Evolutionary conservation across 192 early-diverging fungal species (phyloP), one percentile per base, ranked within the genome.

Genomic region (Gamsiella multidivaricata): DNA sequence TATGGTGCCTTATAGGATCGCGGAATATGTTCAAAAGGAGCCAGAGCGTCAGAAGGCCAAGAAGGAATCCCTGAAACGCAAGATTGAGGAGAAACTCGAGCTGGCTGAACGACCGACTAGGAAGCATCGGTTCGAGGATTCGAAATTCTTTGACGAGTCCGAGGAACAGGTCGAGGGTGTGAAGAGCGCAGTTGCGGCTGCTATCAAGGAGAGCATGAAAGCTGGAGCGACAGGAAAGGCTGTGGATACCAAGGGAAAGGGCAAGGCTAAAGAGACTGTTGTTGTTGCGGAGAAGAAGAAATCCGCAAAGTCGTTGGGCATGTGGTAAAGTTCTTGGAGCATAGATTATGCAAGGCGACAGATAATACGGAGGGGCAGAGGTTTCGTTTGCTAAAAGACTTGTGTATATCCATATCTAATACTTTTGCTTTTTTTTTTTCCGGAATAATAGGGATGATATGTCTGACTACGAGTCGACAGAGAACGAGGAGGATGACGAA

Each of bases 81-180:
- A 93, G 80, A 96, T 99, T 56, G 91, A 94, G 47, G 87, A 94
- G 45, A 91, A 88, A 0, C 62, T 95, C 15, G 80, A 89, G 51
- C 85, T 91, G 25, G 83, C 64, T 18, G 78, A 80, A 49, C 71
- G 57, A 25, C 84, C 89, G 7, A 84, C 69, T 1, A 88, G 87
- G 54, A 96, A 95, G 78, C 78, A 91, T 58, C 86, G 91, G 0
- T 97, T 95, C 83, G 92, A 98, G 65, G 95, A 97, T 66, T 78
- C 87, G 1, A 84, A 93, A 26, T 98, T 91, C 58, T 82, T 87
- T 41, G 71, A 89, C 50, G 84, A 87, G 34, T 78, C 86, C 32
- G 91, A 92, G 69, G 85, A 93, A 42, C 84, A 89, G 11, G 83
- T 88, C 0, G 91, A 90, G 45, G 78, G 83, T 15, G 87, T 91